Evolutionary conservation across 352 stramenopile genomes (phyloP).

Genomic region (Globisporangium abappressorium): DNA sequence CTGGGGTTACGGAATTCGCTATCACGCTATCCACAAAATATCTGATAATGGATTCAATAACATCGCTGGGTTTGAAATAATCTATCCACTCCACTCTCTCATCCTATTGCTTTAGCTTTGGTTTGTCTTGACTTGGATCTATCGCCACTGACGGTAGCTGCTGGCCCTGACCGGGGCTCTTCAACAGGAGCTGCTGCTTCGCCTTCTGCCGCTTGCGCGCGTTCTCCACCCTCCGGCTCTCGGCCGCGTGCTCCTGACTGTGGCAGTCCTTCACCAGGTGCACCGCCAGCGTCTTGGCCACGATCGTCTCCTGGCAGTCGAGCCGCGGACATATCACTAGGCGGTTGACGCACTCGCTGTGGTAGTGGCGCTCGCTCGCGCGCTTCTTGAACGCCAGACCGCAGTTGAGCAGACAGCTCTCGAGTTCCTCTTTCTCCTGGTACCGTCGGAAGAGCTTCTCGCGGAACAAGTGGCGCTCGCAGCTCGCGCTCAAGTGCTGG

Average conservation of each 20-base stretch:
- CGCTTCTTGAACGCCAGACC: conserved; percentile 30
- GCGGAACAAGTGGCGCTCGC: conserved; percentile 37
- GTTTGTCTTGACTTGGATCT: background rate
- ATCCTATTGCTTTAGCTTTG: conserved; percentile 1
- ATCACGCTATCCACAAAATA: background rate
- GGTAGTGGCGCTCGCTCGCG: conserved; percentile 36
- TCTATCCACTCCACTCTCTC: background rate
- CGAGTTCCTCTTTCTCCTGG: conserved; percentile 35
- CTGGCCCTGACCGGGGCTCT: background rate
- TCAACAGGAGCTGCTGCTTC: background rate
- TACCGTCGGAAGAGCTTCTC: conserved; percentile 37
- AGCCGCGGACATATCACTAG: conserved; percentile 42
- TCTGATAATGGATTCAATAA: conserved; percentile 13
- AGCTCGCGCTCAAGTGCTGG: conserved; percentile 32
- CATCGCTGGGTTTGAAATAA: conserved; percentile 34
- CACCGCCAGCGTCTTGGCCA: conserved; percentile 31
- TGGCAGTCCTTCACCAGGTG: conserved; percentile 44
- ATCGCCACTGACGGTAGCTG: background rate
- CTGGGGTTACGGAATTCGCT: conserved; percentile 16
- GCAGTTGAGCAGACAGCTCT: conserved; percentile 50
- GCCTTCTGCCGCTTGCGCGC: conserved; percentile 14
- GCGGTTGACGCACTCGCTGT: conserved; percentile 41
- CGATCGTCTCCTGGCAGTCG: conserved; percentile 53
- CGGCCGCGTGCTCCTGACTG: conserved; percentile 23
- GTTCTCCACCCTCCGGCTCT: conserved; percentile 34